These are phyloP conservation scores for Lactarius indigo DNA, from an alignment of 768 basidiomycete genomes.

Conservation along the genomic window DNA sequence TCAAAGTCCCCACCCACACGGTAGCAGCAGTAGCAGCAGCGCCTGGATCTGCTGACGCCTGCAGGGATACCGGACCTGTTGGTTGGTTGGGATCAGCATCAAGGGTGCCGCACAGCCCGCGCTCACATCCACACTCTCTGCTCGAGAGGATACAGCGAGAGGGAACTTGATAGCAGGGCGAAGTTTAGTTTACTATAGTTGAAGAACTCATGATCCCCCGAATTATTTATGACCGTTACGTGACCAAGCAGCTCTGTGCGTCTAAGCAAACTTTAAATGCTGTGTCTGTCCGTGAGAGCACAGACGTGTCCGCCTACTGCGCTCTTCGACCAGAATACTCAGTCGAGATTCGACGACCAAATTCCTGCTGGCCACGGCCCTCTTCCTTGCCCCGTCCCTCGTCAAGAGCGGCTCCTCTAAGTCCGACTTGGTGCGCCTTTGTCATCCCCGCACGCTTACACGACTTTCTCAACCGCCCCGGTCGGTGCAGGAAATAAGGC, in stretches of 20 bases:
- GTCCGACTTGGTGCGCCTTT: not conserved
- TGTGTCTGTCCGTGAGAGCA: not conserved
- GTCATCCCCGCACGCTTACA: not conserved
- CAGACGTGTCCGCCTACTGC: not conserved
- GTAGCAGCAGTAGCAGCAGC: not conserved
- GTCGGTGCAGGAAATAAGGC: not conserved
- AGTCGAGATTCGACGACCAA: not conserved
- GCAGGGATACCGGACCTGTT: not conserved
- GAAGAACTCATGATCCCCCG: too few species aligned
- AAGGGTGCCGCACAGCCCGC: constrained; percentile 23
- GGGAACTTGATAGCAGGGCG: not conserved
- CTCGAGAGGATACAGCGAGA: constrained; percentile 23
- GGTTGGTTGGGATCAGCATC: constrained; percentile 18
- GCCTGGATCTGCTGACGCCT: not conserved
- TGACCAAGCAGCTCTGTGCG: too few species aligned
- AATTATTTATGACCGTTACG: not conserved
- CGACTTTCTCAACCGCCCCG: not conserved
- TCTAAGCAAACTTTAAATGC: not conserved
- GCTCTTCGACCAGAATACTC: not conserved
- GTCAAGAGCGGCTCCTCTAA: not conserved
- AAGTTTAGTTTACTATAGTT: not conserved
- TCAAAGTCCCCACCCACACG: not conserved
- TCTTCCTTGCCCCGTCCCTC: not conserved
- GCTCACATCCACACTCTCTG: constrained; percentile 11
- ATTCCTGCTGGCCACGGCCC: not conserved